Percentiles rank a stretch among this genome's conserved stretches.
phyloP scores from a whole-genome alignment of 2,329 filamentous ascomycete species.

The Volutella citrinella region DNA sequence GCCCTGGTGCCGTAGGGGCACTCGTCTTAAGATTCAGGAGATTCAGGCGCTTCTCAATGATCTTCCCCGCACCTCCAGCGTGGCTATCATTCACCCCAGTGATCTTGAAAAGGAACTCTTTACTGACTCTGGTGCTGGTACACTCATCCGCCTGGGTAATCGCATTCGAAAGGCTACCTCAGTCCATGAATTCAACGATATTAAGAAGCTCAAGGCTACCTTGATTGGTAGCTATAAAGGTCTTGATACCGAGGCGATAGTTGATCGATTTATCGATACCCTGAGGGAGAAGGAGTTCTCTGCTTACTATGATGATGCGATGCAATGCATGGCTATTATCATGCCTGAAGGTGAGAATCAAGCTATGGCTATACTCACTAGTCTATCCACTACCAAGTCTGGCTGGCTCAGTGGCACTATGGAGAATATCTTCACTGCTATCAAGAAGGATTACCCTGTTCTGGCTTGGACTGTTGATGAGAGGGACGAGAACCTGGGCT shows the following conservation, averaged over 20 bases:
- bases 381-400: constrained; percentile 88
- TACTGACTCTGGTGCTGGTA: constrained; percentile 92
- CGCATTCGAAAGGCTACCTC: constrained; percentile 75
- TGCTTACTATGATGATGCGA: constrained; percentile 89
- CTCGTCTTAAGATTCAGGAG: constrained; percentile 94
- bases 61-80: constrained; percentile 86
- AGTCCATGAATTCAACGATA: constrained; percentile 71
- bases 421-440: constrained; percentile 89
- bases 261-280: constrained; percentile 81
- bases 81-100: constrained; percentile 95
- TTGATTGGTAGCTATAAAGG: constrained; percentile 79
- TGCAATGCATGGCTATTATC: constrained; percentile 90
- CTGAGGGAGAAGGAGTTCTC: constrained; percentile 78
- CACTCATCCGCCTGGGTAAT: constrained; percentile 85
- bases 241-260: constrained; percentile 76
- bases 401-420: constrained; percentile 94
- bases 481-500: constrained; percentile 93
- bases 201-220: constrained; percentile 75
- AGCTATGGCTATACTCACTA: constrained; percentile 77
- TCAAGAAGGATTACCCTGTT: constrained; percentile 90
- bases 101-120: constrained; percentile 96
- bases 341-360: constrained; percentile 67
- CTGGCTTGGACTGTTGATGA: constrained; percentile 96
- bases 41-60: constrained; percentile 90
- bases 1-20: constrained; percentile 93